Evolutionary conservation across 1,284 basidiomycete species (phyloP).

Genomic region (Earliella scabrosa): DNA sequence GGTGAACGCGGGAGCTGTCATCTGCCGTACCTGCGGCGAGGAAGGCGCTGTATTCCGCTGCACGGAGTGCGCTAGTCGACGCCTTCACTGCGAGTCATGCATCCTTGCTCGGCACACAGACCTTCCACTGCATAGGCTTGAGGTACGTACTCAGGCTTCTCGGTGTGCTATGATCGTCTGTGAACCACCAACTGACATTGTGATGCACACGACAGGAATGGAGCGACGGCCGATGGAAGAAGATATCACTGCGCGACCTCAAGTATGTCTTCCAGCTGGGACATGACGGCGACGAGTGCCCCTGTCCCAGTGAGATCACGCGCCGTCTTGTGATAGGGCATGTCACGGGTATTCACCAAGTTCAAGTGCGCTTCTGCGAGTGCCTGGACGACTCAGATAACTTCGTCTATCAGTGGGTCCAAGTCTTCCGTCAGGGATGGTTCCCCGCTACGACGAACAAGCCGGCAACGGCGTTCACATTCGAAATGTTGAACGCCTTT

Average conservation of each 20-base stretch:
- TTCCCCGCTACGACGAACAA: neutral
- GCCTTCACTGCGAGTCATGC: neutral
- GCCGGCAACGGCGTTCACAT: neutral
- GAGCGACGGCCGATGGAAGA: neutral
- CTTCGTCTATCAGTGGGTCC: neutral
- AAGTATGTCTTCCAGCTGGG: neutral
- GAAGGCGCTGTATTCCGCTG: neutral
- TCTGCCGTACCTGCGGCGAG: neutral
- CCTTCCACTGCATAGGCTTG: neutral
- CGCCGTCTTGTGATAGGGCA: neutral
- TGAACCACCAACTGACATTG: neutral
- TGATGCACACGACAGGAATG: neutral
- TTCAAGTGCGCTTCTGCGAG: neutral
- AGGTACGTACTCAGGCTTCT: neutral
- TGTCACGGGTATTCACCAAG: neutral
- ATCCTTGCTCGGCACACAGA: neutral
- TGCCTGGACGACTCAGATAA: neutral
- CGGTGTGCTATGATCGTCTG: too few species aligned
- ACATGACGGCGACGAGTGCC: neutral
- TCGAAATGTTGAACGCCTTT: neutral
- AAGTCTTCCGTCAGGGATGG: neutral
- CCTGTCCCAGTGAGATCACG: neutral
- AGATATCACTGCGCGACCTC: neutral
- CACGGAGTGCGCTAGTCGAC: neutral
- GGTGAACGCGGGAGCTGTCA: neutral